Base-by-base conservation (phyloP, 345 rosid genomes). In the Anacardium occidentale region DNA sequence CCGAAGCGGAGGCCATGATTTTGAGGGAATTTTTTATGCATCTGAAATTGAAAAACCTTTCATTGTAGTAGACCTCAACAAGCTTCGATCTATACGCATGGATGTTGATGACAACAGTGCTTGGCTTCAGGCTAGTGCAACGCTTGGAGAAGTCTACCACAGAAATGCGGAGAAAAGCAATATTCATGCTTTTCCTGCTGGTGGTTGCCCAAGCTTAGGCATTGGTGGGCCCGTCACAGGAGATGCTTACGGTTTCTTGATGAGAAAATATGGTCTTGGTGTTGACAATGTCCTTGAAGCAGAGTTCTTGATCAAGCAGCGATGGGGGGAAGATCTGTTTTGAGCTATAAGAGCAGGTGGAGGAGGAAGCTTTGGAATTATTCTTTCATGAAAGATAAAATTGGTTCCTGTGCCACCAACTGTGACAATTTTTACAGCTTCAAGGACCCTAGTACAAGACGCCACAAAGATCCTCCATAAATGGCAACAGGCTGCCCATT, bases 201-300 rank as follows among this genome's bases (percentile, higher is more conserved):
- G 68, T 14, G 4, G 9, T 7, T 47, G 68, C 54, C 7, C 37
- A 47, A 64, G 55, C 54, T 24, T 64, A 47, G 55, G 68, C 12
- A 47, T 47, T 45, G 55, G 37, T 45, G 68, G 55, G 7, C 68
- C 45, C 68, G 24, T 64, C 3, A 45, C 68, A 3, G 55, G 68
- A 15, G 68, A 55, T 7, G 68, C 55, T 14, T 64, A 64, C 14
- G 68, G 68, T 47, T 24, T 29, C 11, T 7, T 64, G 68, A 15
- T 47, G 37, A 64, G 68, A 47, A 64, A 64, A 64, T 64, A 47
- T 47, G 68, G 68, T 20, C 68, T 64, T 24, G 68, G 34, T 24
- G 68, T 20, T 45, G 55, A 64, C 54, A 47, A 45, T 15, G 68
- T 24, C 37, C 25, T 47, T 24, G 68, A 64, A 34, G 40, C 12